Evolutionary conservation across 78 protist species (phyloP), one percentile per base, ranked within the genome.

Genomic region (Dictyostelium firmibasis): DNA sequence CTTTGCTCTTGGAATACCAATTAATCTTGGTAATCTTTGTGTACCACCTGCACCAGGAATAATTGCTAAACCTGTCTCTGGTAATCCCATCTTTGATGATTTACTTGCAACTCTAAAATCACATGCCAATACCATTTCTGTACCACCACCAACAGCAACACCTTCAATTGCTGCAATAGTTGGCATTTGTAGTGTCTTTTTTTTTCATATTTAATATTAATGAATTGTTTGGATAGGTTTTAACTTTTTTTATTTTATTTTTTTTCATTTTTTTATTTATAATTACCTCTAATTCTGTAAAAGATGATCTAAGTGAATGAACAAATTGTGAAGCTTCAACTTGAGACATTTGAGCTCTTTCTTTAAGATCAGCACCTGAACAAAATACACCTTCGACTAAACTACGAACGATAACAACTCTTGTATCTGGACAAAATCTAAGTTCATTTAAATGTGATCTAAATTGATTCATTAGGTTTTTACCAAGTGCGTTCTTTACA

Each of bases 41-140:
- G 99, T 98, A 62, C 99, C 99, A 38, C 99, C 99, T 2, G 99
- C 99, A 7, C 98, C 99, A 13, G 99, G 99, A 31, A 98, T 96
- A 27, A 98, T 96, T 38, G 98, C 99, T 16, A 98, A 93, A 35
- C 92, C 86, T 8, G 98, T 97, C 18, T 98, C 98, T 25, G 97
- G 98, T 14, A 98, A 44, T n/a, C 98, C 98, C n/a, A 98, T 41
- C 69, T 87, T 93, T 11, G 97, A 50, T 33, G 53, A 11, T 36
- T n/a, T 75, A 11, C 94, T 64, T 23, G 96, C 97, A 27, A 97
- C 91, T 43, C 98, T 89, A 36, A 97, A 41, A 81, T 98, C 99
- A 74, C 97, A 97, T n/a, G 98, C 97, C 11, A 98, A 25, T 2
- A 98, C 98, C 62, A 98, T 44, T 81, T 98, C 99, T n/a, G 96